Conservation (phyloP, 495 filamentous ascomycete species). For the Aspergillus kassunensis region DNA sequence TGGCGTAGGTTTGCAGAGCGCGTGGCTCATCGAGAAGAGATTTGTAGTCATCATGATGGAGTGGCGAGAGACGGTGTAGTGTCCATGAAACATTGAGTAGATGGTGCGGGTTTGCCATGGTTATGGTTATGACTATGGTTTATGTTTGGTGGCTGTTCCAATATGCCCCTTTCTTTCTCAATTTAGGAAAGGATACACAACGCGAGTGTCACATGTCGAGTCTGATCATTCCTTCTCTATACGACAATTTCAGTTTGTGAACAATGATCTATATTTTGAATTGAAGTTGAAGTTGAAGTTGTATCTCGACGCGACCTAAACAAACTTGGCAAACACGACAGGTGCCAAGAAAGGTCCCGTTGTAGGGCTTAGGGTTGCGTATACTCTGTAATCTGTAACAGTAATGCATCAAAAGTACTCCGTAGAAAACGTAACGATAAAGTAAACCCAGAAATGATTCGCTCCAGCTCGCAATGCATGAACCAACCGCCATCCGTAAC, state of each 20-base stretch:
- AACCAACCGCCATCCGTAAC: conserved; percentile 1
- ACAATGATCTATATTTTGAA: not conserved
- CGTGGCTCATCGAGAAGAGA: conserved; percentile 31
- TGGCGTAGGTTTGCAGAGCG: conserved; percentile 46
- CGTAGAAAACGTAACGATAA: too few species aligned
- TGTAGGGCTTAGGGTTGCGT: conserved; percentile 13
- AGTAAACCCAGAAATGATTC: not conserved
- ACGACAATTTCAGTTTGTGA: not conserved
- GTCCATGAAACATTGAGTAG: conserved; percentile 55
- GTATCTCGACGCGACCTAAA: not conserved
- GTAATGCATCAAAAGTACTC: not conserved
- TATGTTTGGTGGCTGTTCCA: too few species aligned
- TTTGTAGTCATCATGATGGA: conserved; percentile 44
- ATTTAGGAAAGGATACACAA: not conserved
- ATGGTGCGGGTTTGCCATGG: conserved; percentile 29
- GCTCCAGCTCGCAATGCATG: conserved; percentile 12
- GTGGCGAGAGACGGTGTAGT: conserved; percentile 52
- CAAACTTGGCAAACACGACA: conserved; percentile 14
- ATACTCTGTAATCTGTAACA: not conserved
- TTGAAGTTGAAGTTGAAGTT: not conserved
- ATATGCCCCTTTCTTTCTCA: not conserved
- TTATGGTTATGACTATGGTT: too few species aligned
- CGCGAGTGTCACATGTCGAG: not conserved
- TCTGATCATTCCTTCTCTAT: not conserved
- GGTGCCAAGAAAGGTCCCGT: conserved; percentile 3